Base-by-base conservation (phyloP, 345 rosid species). In the Erysimum cheiranthoides region DNA sequence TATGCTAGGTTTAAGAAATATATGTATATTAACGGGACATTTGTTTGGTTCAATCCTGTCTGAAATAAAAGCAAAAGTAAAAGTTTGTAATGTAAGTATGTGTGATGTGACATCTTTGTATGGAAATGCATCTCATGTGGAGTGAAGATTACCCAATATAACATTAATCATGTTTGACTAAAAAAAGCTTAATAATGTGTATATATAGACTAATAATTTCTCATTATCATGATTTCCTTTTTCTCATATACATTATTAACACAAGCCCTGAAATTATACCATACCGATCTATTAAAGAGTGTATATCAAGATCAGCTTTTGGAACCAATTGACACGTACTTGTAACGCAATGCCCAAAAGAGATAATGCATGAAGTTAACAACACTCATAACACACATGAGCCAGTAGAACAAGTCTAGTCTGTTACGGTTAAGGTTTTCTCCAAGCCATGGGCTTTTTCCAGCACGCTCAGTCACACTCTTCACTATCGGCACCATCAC, bases 331-430 rank as follows among this genome's bases (percentile, higher is more conserved):
- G 87, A 80, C 68, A 79, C 77, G 60, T 86, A 90, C 66, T 83
- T 86, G 63, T 87, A 90, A 21, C 77, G 75, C 65, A 27, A 72
- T 28, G 95, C 90, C 89, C 92, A 87, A 70, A 85, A 86, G 17
- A 90, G 85, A 80, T 85, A 87, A 51, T 86, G 86, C 61, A 84
- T 36, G 82, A 86, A 84, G 81, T 90, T 90, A 63, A 85, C 76
- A 27, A 58, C 82, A 70, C 90, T 90, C 1, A 87, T 80, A 62
- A 47, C 79, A 51, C 85, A 85, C 84, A 90, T 32, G 6, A 90
- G 82, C 95, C 90, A 90, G 79, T 87, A 87, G 84, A 86, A 89
- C 69, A 84, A 60, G 65, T 87, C 90, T 4, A 86, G 83, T 47
- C 79, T 84, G 66, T 80, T 73, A 36, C 74, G 81, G 66, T 90